Base-by-base conservation (phyloP, 805 yeast genomes). In the Metschnikowia bowlesiae region DNA sequence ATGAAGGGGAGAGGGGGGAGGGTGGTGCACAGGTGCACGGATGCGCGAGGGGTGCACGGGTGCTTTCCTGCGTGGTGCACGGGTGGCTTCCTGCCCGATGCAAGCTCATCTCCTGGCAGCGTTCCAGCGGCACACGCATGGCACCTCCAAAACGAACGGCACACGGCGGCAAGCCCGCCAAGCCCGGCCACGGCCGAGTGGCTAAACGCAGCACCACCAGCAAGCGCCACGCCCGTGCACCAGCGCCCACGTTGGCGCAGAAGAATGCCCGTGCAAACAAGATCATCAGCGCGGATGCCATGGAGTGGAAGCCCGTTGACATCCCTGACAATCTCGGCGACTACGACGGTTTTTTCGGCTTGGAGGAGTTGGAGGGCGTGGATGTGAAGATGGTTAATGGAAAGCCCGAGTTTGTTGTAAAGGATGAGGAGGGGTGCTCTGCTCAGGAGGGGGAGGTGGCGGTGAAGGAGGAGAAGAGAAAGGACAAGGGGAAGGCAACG, bases 331-430 rank as follows among this genome's bases (percentile, higher is more conserved):
- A 89, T 28, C 68, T 88, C 45, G 96, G 84, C 53, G 96, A 89
- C 66, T 88, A 86, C 62, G 91, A 87, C 56, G 97, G 97, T 0
- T 85, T 91, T 60, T 89, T 84, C 64, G 99, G 97, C 0, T 71
- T 94, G 34, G 99, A 92, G 65, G 98, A 92, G 64, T 77, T 94
- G 46, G 97, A 89, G 50, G 97, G 97, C 40, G 97, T 92, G 33
- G 91, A 79, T 60, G 91, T 92, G 6, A 82, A 87, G 52, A 75
- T 83, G 48, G 80, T 82, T 2, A 73, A 87, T 53, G 96, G 96
- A 11, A 70, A 74, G 46, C 83, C 85, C 0, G 79, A 79, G 48
- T 86, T 85, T 60, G 57, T 68, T 8, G 67, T 67, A 13, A 66
- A 64, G 46, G 71, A 69, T 7, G 39, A 44, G 4, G 62, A 75